Conservation (phyloP, 495 filamentous ascomycete species). For the Penicillium samsonianum region DNA sequence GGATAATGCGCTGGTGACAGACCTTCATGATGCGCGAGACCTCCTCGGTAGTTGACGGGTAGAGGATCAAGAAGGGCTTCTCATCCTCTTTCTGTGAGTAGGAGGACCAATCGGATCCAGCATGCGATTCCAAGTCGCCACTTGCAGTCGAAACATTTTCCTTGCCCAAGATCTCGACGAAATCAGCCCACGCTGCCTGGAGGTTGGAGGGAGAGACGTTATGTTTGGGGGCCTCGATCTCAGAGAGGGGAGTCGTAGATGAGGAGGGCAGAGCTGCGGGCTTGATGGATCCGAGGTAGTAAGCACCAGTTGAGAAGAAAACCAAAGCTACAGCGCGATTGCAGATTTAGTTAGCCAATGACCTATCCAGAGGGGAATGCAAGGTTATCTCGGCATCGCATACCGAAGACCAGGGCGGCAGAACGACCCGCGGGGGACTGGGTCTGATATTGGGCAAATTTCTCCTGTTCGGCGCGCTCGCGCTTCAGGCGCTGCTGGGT, state of each 20-base stretch:
- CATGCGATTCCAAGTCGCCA: constrained; percentile 67
- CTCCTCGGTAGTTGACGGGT: constrained; percentile 54
- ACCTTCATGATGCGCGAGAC: constrained; percentile 63
- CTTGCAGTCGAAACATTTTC: constrained; percentile 79
- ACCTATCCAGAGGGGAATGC: background rate
- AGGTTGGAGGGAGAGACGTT: constrained; percentile 73
- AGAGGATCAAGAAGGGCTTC: constrained; percentile 51
- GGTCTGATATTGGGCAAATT: constrained; percentile 59
- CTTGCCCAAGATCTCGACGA: constrained; percentile 77
- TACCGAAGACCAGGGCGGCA: constrained; percentile 66
- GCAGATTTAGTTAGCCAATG: constrained; percentile 3
- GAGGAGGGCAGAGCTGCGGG: constrained; percentile 58
- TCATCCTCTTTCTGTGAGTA: constrained; percentile 58
- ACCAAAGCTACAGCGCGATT: constrained; percentile 47
- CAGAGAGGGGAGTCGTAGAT: constrained; percentile 72
- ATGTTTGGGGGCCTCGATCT: constrained; percentile 62
- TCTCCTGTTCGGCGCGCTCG: constrained; percentile 69
- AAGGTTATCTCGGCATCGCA: constrained; percentile 11
- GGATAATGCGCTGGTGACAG: constrained; percentile 61
- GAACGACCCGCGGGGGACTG: constrained; percentile 56
- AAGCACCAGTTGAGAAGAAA: constrained; percentile 63
- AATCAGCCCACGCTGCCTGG: constrained; percentile 92
- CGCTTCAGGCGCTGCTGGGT: constrained; percentile 72
- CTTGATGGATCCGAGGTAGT: constrained; percentile 67
- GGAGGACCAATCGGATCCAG: constrained; percentile 87